phyloP scores from a whole-genome alignment of 23 red algal genomes.

The Chondrus crispus region DNA sequence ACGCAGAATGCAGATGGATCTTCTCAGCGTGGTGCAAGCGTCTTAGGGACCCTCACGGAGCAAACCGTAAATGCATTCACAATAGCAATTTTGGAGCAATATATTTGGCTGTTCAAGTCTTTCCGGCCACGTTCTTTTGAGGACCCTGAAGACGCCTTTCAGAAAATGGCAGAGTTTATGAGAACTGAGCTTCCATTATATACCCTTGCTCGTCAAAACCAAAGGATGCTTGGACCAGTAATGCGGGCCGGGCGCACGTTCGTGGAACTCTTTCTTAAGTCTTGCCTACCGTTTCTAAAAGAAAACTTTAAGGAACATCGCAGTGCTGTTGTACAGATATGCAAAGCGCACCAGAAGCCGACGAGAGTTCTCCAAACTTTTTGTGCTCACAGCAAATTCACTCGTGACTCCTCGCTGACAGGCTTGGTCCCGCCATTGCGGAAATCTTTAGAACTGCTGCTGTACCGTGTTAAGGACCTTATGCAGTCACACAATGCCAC shows the following conservation, averaged over 20 bases:
- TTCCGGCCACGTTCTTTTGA: conserved; percentile 20
- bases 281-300: conserved; percentile 39
- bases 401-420: conserved; percentile 42
- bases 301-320: conserved; percentile 35
- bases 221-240: conserved; percentile 31
- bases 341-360: conserved; percentile 55
- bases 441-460: conserved; percentile 56
- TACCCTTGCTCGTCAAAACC: conserved; percentile 32
- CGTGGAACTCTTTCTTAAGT: conserved; percentile 53
- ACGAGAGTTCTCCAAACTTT: conserved; percentile 50
- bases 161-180: conserved; percentile 31
- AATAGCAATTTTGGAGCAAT: conserved; percentile 47
- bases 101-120: conserved; percentile 46
- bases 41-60: conserved; percentile 4
- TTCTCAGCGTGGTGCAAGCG: neutral
- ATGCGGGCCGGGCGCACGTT: conserved; percentile 64
- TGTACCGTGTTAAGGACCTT: conserved; percentile 42
- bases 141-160: neutral
- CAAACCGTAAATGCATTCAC: conserved; percentile 48
- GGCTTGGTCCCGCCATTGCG: conserved; percentile 50
- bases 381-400: conserved; percentile 61
- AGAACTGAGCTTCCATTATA: conserved; percentile 45
- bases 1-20: neutral
- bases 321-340: conserved; percentile 39
- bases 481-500: conserved; percentile 42